A percentile compares a stretch with the other conserved stretches of the same genome.
Conservation (phyloP, 2,329 filamentous ascomycete genomes). For the Paramyrothecium roridum region DNA sequence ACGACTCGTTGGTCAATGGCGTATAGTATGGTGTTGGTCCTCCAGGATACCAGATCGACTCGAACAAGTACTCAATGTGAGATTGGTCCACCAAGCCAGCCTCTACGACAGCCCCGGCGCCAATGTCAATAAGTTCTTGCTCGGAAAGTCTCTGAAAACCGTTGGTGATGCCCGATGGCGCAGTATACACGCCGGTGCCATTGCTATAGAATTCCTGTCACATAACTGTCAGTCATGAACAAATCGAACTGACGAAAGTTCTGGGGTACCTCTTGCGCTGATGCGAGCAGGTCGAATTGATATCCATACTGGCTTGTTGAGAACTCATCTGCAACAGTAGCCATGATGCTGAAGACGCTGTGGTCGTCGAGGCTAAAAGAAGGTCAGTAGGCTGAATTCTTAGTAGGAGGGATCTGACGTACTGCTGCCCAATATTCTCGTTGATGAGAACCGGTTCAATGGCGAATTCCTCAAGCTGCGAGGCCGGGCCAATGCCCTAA, state of each 20-base stretch:
- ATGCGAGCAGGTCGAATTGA: constrained; percentile 11
- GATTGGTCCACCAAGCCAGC: constrained; percentile 17
- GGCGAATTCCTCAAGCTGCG: constrained; percentile 13
- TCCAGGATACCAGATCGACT: constrained; percentile 21
- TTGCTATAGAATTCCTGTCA: constrained; percentile 16
- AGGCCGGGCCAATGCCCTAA: constrained; percentile 13
- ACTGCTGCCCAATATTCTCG: constrained; percentile 20
- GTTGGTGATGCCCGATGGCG: constrained; percentile 19
- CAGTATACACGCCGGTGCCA: constrained; percentile 15
- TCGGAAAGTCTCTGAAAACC: constrained; percentile 17
- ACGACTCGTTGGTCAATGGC: constrained; percentile 16
- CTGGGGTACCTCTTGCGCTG: background rate
- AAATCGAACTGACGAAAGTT: background rate
- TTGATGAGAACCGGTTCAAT: constrained; percentile 17
- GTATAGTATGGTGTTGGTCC: constrained; percentile 21
- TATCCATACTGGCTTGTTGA: constrained; percentile 10
- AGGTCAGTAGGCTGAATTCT: background rate
- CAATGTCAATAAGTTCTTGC: constrained; percentile 12
- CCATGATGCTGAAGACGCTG: constrained; percentile 23
- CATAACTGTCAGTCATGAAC: background rate
- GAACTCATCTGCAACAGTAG: constrained; percentile 15
- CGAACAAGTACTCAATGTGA: constrained; percentile 22
- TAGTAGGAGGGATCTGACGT: constrained; percentile 1
- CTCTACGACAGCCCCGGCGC: constrained; percentile 13
- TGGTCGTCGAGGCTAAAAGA: constrained; percentile 18